phyloP scores from a whole-genome alignment of 2,329 filamentous ascomycete genomes.

The Colletotrichum caudatum region DNA sequence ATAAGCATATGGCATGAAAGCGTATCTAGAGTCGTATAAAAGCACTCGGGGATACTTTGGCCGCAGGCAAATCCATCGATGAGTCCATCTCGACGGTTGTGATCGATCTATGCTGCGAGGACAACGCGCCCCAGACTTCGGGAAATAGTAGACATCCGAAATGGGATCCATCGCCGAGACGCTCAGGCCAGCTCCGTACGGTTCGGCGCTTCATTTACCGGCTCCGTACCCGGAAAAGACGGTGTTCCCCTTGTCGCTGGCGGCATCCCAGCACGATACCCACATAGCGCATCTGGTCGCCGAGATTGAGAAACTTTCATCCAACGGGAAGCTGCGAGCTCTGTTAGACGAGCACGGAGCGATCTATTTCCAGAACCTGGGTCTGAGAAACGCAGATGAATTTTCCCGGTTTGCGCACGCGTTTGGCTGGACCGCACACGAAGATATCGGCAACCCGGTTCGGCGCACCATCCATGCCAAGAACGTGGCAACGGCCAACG shows the following conservation, averaged over 20 bases:
- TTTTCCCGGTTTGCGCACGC: conserved; percentile 46
- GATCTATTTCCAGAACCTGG: conserved; percentile 46
- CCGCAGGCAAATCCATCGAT: rapidly evolving
- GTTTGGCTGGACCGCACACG: conserved; percentile 45
- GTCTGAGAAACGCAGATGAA: conserved; percentile 42
- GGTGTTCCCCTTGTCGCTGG: conserved; percentile 17
- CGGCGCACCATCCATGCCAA: conserved; percentile 44
- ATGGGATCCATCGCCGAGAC: conserved; percentile 10
- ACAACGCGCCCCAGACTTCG: not conserved
- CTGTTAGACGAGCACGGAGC: conserved; percentile 43
- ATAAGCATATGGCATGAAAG: not conserved
- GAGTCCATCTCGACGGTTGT: conserved; percentile 20
- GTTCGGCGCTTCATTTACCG: conserved; percentile 9
- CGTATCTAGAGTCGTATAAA: not conserved
- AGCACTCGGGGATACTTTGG: not conserved
- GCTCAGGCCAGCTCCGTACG: conserved; percentile 11
- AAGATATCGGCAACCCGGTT: conserved; percentile 47
- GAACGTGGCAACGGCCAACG: conserved; percentile 48
- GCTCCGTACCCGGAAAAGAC: conserved; percentile 15
- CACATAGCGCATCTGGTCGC: conserved; percentile 21
- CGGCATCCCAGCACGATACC: conserved; percentile 3
- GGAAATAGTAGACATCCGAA: not conserved
- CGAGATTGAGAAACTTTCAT: conserved; percentile 1
- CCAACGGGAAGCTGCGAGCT: conserved; percentile 10
- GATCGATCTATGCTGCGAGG: not conserved